These are phyloP conservation scores for Penicillium nucicola DNA, from an alignment of 495 filamentous ascomycete species.

Conservation along the genomic window DNA sequence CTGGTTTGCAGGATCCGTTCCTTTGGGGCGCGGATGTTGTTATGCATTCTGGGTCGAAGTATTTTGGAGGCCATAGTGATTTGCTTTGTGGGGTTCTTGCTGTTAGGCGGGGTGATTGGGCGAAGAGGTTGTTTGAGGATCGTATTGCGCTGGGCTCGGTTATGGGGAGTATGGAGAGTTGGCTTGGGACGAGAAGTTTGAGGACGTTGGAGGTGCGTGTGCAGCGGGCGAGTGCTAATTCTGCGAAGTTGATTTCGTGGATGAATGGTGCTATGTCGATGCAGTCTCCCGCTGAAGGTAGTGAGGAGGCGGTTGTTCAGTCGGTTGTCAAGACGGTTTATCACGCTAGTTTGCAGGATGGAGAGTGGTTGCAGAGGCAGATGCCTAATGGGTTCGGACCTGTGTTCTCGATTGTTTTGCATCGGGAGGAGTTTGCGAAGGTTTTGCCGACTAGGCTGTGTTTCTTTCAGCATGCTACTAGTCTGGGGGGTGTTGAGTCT, in stretches of 20 bases:
- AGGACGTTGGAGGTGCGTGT: slow-evolving; percentile 79
- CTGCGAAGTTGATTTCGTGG: slow-evolving; percentile 64
- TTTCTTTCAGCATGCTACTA: slow-evolving; percentile 88
- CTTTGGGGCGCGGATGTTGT: slow-evolving; percentile 69
- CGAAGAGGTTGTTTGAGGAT: slow-evolving; percentile 54
- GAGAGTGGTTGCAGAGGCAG: slow-evolving; percentile 70
- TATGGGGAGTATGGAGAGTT: slow-evolving; percentile 80
- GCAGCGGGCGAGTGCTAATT: slow-evolving; percentile 61
- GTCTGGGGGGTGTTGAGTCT: slow-evolving; percentile 85
- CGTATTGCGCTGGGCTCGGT: slow-evolving; percentile 67
- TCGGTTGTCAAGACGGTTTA: slow-evolving; percentile 54
- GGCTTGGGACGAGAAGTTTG: slow-evolving; percentile 78
- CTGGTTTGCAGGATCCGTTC: slow-evolving; percentile 83
- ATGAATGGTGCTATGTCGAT: slow-evolving; percentile 46
- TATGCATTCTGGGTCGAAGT: slow-evolving; percentile 88
- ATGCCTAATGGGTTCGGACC: slow-evolving; percentile 87
- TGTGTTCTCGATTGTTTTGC: slow-evolving; percentile 70
- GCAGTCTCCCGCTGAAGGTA: slow-evolving; percentile 19
- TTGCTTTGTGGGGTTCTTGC: slow-evolving; percentile 79
- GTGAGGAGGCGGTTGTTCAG: slow-evolving; percentile 36
- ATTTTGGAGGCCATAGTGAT: slow-evolving; percentile 87
- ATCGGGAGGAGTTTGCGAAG: slow-evolving; percentile 53
- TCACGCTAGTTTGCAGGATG: slow-evolving; percentile 73
- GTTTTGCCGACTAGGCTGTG: slow-evolving; percentile 67
- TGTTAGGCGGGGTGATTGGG: slow-evolving; percentile 52